Evolutionary conservation across 257 asterid genomes (phyloP), one percentile per base, ranked within the genome.

Genomic region (Salvia hispanica): DNA sequence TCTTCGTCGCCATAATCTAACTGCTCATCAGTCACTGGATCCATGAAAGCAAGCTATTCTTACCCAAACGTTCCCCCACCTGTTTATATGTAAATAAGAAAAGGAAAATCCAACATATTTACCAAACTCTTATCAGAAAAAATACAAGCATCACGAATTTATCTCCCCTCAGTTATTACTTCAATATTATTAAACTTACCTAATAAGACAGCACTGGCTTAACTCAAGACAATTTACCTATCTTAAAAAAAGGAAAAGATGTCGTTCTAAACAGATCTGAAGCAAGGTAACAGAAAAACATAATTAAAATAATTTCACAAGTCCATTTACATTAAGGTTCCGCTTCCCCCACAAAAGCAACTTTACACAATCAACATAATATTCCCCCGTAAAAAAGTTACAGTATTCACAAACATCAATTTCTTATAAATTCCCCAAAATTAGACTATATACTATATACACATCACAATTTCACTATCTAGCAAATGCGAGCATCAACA

Each of bases 1-100:
- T 83, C 93, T 61, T 77, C 90, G 15, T 89, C 91, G 61, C 91
- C 95, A 62, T 52, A 88, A 75, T 84, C 92, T 76, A 86, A 60
- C 65, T 88, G 88, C 64, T 88, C 92, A 6, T 82, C 89, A n/a
- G 76, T 69, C 62, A 70, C 71, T 12, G 89, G 87, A 85, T 90
- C 93, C 95, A 87, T 90, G 51, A 47, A 75, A 54, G 74, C 61
- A 69, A 73, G 62, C 64, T 65, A 54, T 60, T 65, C 72, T 62
- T 57, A 60, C 74, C 71, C 59, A 58, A n/a, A n/a, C 45, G 61
- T 48, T 54, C 16, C 76, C 52, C 74, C 79, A 46, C 82, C 83
- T 78, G 79, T 54, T 79, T 52, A 62, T 71, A 74, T 72, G 5
- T 25, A 14, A 60, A 40, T 7, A 39, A 9, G 34, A 40, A 16